These are phyloP conservation scores for Russula vinacea DNA, from an alignment of 768 basidiomycete species.

Conservation along the genomic window DNA sequence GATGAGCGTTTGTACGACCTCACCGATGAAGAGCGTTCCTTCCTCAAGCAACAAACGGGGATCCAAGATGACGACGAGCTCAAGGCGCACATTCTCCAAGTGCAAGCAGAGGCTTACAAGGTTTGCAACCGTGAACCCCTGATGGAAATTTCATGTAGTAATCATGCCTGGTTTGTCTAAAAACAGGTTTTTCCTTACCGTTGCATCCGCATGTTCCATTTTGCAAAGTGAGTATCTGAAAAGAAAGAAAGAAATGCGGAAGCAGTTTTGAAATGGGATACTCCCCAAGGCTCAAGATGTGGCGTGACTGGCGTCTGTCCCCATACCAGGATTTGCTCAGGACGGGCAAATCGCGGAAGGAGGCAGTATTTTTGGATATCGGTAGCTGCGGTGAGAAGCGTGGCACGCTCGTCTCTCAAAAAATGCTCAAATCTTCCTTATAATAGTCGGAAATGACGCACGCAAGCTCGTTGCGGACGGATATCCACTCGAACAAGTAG, in stretches of 20 bases:
- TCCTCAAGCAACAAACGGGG: conserved; percentile 33
- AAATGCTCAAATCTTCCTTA: neutral
- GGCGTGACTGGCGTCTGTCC: neutral
- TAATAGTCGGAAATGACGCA: conserved; percentile 43
- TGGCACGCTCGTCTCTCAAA: neutral
- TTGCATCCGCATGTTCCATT: conserved; percentile 14
- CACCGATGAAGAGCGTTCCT: conserved; percentile 26
- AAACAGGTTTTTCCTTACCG: conserved; percentile 11
- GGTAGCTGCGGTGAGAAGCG: conserved; percentile 45
- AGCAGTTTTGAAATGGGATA: neutral
- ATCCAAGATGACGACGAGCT: conserved; percentile 37
- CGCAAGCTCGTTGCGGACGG: conserved; percentile 44
- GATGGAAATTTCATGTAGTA: neutral
- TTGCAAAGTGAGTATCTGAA: conserved; percentile 5
- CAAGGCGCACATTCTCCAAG: conserved; percentile 34
- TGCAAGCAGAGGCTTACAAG: conserved; percentile 36
- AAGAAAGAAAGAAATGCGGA: neutral
- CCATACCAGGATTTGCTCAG: conserved; percentile 20
- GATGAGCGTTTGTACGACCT: conserved; percentile 17
- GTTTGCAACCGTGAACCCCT: conserved; percentile 26
- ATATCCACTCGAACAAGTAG: conserved; percentile 40
- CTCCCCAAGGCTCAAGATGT: conserved; percentile 13
- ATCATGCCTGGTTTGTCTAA: neutral
- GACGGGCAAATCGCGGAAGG: conserved; percentile 39
- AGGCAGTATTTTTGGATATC: conserved; percentile 44